Conservation (phyloP, 345 rosid genomes). For the Pugionium cornutum region DNA sequence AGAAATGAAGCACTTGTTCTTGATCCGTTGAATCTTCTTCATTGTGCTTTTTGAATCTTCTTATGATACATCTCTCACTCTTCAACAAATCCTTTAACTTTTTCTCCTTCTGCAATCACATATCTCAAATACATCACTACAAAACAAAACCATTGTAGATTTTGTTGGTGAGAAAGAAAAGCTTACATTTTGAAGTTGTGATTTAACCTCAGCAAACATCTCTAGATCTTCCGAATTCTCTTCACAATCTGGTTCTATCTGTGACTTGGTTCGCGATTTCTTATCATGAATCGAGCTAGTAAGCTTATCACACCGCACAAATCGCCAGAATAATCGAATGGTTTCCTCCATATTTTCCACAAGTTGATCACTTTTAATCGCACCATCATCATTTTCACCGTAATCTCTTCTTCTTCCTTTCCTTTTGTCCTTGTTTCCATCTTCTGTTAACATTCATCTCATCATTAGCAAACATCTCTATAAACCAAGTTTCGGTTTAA, state of each 20-base stretch:
- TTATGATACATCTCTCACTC: constrained; percentile 58
- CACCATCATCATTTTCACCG: constrained; percentile 40
- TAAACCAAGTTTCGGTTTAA: constrained; percentile 2
- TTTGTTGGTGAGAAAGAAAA: not conserved
- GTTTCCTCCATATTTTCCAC: constrained; percentile 92
- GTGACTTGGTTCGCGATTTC: constrained; percentile 51
- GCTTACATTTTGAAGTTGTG: constrained; percentile 66
- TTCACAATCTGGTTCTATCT: constrained; percentile 62
- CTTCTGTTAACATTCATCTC: constrained; percentile 54
- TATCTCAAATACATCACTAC: too few species aligned
- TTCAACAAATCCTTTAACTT: constrained; percentile 65
- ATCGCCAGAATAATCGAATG: constrained; percentile 81
- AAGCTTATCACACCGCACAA: constrained; percentile 75
- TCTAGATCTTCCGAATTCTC: constrained; percentile 53
- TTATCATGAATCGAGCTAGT: constrained; percentile 39
- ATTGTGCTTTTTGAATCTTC: constrained; percentile 56
- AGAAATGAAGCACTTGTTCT: constrained; percentile 70
- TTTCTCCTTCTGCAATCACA: constrained; percentile 64
- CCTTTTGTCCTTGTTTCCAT: constrained; percentile 51
- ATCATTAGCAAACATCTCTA: not conserved
- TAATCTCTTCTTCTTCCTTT: constrained; percentile 45
- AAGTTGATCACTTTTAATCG: constrained; percentile 54
- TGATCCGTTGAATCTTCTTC: constrained; percentile 37
- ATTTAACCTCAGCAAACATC: constrained; percentile 48
- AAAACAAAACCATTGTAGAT: constrained; percentile 6